These are phyloP conservation scores for Nasturtium officinale DNA, from an alignment of 345 rosid genomes.

Conservation along the genomic window DNA sequence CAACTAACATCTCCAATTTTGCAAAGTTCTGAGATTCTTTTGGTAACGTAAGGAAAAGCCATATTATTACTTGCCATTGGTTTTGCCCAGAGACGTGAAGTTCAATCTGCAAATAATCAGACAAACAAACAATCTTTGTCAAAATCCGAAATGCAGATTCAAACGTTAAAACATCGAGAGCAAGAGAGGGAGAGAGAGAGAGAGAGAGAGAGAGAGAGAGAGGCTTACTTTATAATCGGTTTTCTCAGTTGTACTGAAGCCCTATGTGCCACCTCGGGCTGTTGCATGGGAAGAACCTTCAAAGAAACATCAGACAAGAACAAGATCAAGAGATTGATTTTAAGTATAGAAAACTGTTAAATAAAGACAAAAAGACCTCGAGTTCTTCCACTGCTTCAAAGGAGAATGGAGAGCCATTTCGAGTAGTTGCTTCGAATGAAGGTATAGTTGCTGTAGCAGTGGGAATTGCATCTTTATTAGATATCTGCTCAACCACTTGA, in stretches of 20 bases:
- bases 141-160: neutral
- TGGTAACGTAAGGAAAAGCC: neutral
- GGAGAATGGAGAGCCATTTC: conserved; percentile 42
- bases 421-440: conserved; percentile 45
- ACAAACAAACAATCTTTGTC: conserved; percentile 25
- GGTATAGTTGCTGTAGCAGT: conserved; percentile 34
- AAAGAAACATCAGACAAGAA: conserved; percentile 20
- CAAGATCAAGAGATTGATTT: neutral
- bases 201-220: neutral
- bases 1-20: neutral
- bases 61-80: conserved; percentile 36
- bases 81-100: conserved; percentile 76
- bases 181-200: too few species aligned
- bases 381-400: conserved; percentile 71
- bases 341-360: conserved; percentile 13
- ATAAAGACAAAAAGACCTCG: conserved; percentile 55
- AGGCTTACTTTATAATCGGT: conserved; percentile 67
- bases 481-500: conserved; percentile 45
- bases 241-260: conserved; percentile 56
- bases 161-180: neutral
- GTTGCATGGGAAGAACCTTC: conserved; percentile 54
- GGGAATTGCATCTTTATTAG: conserved; percentile 38
- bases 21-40: conserved; percentile 13
- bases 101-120: conserved; percentile 58
- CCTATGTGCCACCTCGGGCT: conserved; percentile 37